phyloP scores from a whole-genome alignment of 495 filamentous ascomycete genomes.

The Xanthoparmelia taractica region DNA sequence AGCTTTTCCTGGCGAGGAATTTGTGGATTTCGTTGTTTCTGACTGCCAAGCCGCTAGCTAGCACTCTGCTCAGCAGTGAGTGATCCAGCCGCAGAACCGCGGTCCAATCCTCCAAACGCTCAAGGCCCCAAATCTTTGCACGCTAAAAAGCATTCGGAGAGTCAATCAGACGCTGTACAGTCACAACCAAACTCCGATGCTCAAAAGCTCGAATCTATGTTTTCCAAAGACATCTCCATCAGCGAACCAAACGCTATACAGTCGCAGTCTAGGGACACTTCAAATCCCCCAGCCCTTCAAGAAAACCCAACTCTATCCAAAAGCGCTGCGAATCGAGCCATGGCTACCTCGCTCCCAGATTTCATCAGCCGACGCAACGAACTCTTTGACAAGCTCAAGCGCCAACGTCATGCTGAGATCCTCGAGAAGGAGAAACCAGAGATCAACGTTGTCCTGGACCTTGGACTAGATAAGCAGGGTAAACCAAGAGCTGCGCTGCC shows the following conservation, averaged over 20 bases:
- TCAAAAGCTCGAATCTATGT: not conserved
- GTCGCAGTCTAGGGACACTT: not conserved
- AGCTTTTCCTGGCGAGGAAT: constrained; percentile 28
- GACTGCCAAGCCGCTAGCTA: constrained; percentile 7
- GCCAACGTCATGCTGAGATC: constrained; percentile 66
- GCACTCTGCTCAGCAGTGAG: constrained; percentile 18
- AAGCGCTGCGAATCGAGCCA: constrained; percentile 39
- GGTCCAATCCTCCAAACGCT: constrained; percentile 12
- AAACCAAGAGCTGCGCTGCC: constrained; percentile 32
- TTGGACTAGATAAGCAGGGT: constrained; percentile 37
- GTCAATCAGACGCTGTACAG: constrained; percentile 7
- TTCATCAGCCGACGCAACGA: constrained; percentile 76
- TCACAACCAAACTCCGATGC: not conserved
- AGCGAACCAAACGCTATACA: not conserved
- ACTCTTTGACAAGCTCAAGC: constrained; percentile 82
- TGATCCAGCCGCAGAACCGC: constrained; percentile 17
- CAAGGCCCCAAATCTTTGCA: constrained; percentile 11
- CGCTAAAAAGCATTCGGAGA: constrained; percentile 9
- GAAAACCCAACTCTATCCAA: constrained; percentile 4
- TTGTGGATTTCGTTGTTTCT: not conserved
- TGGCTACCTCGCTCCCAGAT: constrained; percentile 75
- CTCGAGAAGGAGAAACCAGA: constrained; percentile 40
- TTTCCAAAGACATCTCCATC: not conserved
- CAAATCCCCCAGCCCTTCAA: constrained; percentile 2
- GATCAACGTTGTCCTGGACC: constrained; percentile 44